Evolutionary conservation across 2,329 filamentous ascomycete genomes (phyloP).

Genomic region (Alternaria sp.): DNA sequence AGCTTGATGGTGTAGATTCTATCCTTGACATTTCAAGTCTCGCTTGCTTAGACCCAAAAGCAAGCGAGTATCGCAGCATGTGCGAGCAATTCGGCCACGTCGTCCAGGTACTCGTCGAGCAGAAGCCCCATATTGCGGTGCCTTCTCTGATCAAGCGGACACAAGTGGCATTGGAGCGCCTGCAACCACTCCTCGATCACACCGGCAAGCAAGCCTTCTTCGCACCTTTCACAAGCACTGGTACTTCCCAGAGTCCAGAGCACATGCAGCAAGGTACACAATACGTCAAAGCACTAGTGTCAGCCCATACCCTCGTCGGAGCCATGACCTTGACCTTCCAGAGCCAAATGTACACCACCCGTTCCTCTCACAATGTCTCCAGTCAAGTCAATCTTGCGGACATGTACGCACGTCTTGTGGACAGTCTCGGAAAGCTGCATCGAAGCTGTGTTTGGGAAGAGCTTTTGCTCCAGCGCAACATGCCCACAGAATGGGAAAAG

Average conservation of each 20-base stretch:
- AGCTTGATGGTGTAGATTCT: slow-evolving; percentile 79
- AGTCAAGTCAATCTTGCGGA: slow-evolving; percentile 82
- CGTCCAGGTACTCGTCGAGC: slow-evolving; percentile 78
- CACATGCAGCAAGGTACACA: slow-evolving; percentile 70
- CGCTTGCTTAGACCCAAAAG: slow-evolving; percentile 77
- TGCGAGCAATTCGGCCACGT: slow-evolving; percentile 75
- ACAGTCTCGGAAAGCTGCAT: slow-evolving; percentile 77
- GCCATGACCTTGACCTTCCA: slow-evolving; percentile 78
- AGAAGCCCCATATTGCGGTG: slow-evolving; percentile 78
- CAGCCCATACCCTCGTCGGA: slow-evolving; percentile 76
- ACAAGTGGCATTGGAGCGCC: slow-evolving; percentile 69
- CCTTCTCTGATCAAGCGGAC: slow-evolving; percentile 80
- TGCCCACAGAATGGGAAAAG: slow-evolving; percentile 72
- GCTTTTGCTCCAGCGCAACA: slow-evolving; percentile 72
- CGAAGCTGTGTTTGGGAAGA: slow-evolving; percentile 85
- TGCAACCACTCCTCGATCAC: slow-evolving; percentile 70
- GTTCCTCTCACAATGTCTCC: slow-evolving; percentile 70
- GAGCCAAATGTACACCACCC: slow-evolving; percentile 65
- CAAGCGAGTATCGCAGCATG: slow-evolving; percentile 65
- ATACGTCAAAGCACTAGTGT: slow-evolving; percentile 78
- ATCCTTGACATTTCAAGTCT: slow-evolving; percentile 84
- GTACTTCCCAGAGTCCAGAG: slow-evolving; percentile 29
- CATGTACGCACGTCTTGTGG: slow-evolving; percentile 76
- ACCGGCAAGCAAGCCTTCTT: slow-evolving; percentile 68
- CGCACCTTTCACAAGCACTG: slow-evolving; percentile 60